These are phyloP conservation scores for Colletotrichum echinochloae DNA, from an alignment of 2,329 filamentous ascomycete species.

Conservation along the genomic window DNA sequence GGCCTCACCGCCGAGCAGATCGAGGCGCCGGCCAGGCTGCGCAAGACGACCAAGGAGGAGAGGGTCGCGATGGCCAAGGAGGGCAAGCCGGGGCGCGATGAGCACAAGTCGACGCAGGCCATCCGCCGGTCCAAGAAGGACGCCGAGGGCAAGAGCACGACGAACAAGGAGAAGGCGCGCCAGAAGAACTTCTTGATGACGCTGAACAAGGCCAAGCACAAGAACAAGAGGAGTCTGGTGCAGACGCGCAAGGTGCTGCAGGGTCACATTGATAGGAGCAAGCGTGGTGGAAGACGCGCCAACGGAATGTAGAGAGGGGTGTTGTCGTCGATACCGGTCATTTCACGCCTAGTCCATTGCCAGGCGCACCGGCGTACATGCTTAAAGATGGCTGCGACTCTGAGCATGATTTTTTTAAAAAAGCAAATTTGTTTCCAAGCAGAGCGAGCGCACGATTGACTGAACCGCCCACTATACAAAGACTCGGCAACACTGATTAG, in stretches of 20 bases:
- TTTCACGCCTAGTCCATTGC: neutral
- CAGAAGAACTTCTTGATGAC: constrained; percentile 99
- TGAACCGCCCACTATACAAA: too few species aligned
- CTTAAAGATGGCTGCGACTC: neutral
- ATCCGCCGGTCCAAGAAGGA: constrained; percentile 89
- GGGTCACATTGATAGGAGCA: constrained; percentile 84
- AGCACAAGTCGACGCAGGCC: constrained; percentile 89
- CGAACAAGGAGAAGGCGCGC: constrained; percentile 95
- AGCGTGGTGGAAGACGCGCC: constrained; percentile 84
- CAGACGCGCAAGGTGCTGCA: constrained; percentile 85
- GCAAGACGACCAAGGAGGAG: constrained; percentile 91
- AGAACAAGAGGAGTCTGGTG: constrained; percentile 93
- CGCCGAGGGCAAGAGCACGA: constrained; percentile 91
- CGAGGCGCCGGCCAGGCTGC: constrained; percentile 83
- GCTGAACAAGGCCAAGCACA: constrained; percentile 92
- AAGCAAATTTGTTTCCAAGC: neutral
- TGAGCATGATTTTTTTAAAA: neutral
- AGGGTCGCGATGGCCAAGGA: constrained; percentile 85
- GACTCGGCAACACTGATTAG: neutral
- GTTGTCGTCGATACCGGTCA: neutral
- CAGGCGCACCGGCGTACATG: neutral
- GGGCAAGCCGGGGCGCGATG: constrained; percentile 79
- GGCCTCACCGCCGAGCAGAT: constrained; percentile 92
- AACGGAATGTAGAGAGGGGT: constrained; percentile 60
- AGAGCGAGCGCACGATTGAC: neutral